Evolutionary conservation across 2,329 filamentous ascomycete species (phyloP).

Genomic region (Calonectria naviculata): DNA sequence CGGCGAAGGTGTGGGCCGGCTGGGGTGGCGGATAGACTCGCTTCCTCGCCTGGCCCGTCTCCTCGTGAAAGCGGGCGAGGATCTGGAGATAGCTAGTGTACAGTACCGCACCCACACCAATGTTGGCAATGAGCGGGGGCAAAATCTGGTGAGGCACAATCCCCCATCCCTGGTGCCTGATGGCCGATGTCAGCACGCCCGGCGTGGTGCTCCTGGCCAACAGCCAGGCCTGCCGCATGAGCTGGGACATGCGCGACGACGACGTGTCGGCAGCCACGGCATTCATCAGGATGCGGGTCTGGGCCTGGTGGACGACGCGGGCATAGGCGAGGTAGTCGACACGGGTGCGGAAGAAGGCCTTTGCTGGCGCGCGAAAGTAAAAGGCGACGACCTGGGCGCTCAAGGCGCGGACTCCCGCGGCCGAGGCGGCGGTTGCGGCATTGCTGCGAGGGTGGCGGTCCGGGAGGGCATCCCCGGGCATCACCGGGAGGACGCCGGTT

Average conservation of each 20-base stretch:
- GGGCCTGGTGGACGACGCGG: conserved; percentile 62
- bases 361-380: conserved; percentile 91
- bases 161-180: conserved; percentile 77
- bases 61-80: conserved; percentile 73
- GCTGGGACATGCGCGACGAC: conserved; percentile 45
- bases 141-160: conserved; percentile 82
- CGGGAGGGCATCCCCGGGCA: conserved; percentile 54
- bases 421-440: conserved; percentile 79
- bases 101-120: conserved; percentile 77
- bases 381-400: conserved; percentile 88
- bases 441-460: conserved; percentile 63
- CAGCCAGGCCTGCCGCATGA: conserved; percentile 55
- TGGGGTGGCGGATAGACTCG: conserved; percentile 78
- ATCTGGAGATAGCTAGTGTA: conserved; percentile 82
- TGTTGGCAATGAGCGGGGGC: conserved; percentile 79
- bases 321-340: conserved; percentile 83
- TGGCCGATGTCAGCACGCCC: conserved; percentile 74
- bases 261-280: conserved; percentile 49
- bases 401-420: conserved; percentile 84
- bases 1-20: conserved; percentile 72
- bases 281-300: conserved; percentile 50
- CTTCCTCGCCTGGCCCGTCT: conserved; percentile 65
- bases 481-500: conserved; percentile 55
- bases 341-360: conserved; percentile 90
- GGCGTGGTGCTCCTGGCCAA: conserved; percentile 74